Percentiles rank a stretch among this genome's conserved stretches.
These are phyloP conservation scores for Cytospora leucostoma DNA, from an alignment of 2,329 filamentous ascomycete species.

Conservation along the genomic window DNA sequence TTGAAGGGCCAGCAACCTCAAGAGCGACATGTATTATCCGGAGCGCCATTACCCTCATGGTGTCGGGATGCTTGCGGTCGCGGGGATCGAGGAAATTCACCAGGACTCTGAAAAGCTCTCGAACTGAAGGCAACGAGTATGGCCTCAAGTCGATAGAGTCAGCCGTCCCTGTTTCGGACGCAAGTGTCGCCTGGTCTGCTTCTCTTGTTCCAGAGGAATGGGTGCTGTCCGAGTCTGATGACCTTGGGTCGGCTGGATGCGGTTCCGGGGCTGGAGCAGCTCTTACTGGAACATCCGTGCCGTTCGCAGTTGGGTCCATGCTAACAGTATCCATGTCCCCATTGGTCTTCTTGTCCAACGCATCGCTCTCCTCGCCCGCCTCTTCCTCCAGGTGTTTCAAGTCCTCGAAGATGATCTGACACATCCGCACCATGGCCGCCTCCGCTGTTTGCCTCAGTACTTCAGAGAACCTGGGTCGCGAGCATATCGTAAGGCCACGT, in stretches of 20 bases:
- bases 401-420: slow-evolving; percentile 94
- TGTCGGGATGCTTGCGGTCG: slow-evolving; percentile 88
- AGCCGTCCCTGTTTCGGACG: slow-evolving; percentile 28
- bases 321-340: slow-evolving; percentile 74
- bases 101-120: slow-evolving; percentile 89
- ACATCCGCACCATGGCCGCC: slow-evolving; percentile 98
- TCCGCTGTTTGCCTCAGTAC: slow-evolving; percentile 88
- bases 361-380: slow-evolving; percentile 65
- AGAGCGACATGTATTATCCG: slow-evolving; percentile 96
- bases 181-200: slow-evolving; percentile 23
- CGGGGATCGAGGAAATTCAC: slow-evolving; percentile 93
- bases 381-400: slow-evolving; percentile 84
- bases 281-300: slow-evolving; percentile 40
- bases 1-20: slow-evolving; percentile 93
- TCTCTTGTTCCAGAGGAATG: slow-evolving; percentile 33
- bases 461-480: slow-evolving; percentile 87
- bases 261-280: slow-evolving; percentile 23
- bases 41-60: slow-evolving; percentile 95
- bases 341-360: slow-evolving; percentile 65
- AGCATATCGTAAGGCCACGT: slow-evolving; percentile 94
- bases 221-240: slow-evolving; percentile 44
- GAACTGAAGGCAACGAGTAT: slow-evolving; percentile 90
- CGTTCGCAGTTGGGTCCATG: slow-evolving; percentile 78
- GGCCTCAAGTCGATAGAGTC: slow-evolving; percentile 69
- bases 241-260: slow-evolving; percentile 32